Conservation (phyloP, 2,329 filamentous ascomycete species). For the Sordariomycetes sp. region DNA sequence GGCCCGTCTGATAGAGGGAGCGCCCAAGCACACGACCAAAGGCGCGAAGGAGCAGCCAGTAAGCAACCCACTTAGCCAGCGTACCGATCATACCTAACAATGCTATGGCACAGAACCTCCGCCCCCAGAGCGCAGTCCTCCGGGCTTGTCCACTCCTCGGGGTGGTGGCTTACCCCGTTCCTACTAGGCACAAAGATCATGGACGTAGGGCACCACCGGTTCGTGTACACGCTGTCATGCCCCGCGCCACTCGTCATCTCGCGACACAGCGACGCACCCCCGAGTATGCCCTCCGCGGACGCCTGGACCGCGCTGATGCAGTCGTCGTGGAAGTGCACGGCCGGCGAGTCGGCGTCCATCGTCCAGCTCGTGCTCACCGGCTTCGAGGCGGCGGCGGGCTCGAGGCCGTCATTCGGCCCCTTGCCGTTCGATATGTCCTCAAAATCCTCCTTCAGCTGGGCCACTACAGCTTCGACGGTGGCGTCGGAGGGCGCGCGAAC, state of each 20-base stretch:
- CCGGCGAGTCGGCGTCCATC: conserved; percentile 44
- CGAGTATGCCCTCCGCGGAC: conserved; percentile 42
- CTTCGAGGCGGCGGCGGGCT: too few relatives aligned
- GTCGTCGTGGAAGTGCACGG: conserved; percentile 52
- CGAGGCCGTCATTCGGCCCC: conserved; percentile 6
- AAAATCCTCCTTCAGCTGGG: not conserved
- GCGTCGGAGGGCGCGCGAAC: conserved; percentile 47
- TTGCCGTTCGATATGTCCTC: not conserved
- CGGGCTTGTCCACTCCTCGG: conserved; percentile 21
- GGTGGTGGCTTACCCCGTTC: conserved; percentile 25
- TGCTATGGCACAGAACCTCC: too few relatives aligned
- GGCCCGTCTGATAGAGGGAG: too few relatives aligned
- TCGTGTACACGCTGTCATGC: conserved; percentile 23
- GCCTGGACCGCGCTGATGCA: conserved; percentile 54
- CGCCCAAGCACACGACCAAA: too few relatives aligned
- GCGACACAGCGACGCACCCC: conserved; percentile 15
- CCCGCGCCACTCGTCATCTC: conserved; percentile 25
- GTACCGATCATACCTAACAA: too few relatives aligned
- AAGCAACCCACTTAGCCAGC: too few relatives aligned
- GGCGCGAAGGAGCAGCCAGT: too few relatives aligned
- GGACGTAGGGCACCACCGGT: conserved; percentile 17
- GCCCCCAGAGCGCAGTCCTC: conserved; percentile 16
- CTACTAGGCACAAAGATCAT: conserved; percentile 27
- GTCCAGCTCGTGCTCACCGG: conserved; percentile 29
- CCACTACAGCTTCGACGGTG: conserved; percentile 28